Evolutionary conservation across 1,284 basidiomycete species (phyloP).

Genomic region (Afroboletus lepidellus): DNA sequence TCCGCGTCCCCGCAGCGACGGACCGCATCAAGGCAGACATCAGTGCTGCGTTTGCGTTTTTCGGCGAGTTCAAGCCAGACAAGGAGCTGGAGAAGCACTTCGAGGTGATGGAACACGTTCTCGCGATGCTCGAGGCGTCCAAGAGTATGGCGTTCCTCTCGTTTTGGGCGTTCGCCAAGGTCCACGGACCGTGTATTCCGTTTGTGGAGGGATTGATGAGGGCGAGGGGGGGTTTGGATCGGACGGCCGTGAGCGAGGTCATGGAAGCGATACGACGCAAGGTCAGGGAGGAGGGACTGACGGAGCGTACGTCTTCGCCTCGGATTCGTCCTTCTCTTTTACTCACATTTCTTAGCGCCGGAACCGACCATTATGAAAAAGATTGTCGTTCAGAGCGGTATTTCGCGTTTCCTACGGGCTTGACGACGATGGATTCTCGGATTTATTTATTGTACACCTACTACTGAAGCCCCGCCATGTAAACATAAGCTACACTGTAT

Average conservation of each 20-base stretch:
- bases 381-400: conserved; percentile 69
- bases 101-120: conserved; percentile 84
- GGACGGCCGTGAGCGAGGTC: conserved; percentile 82
- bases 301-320: conserved; percentile 67
- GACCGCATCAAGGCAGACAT: conserved; percentile 85
- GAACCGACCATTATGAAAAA: conserved; percentile 88
- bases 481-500: not conserved
- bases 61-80: conserved; percentile 74
- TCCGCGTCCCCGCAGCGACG: conserved; percentile 83
- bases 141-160: conserved; percentile 94
- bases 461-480: no score
- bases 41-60: conserved; percentile 76
- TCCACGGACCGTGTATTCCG: conserved; percentile 88
- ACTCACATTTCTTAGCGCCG: conserved; percentile 45
- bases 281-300: conserved; percentile 82
- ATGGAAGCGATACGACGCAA: conserved; percentile 95
- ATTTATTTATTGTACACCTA: not conserved
- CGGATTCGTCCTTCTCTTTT: not conserved
- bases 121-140: conserved; percentile 85
- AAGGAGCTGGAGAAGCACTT: conserved; percentile 84
- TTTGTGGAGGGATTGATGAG: conserved; percentile 92
- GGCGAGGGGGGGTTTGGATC: conserved; percentile 88
- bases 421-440: conserved; percentile 11
- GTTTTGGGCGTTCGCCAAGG: conserved; percentile 94
- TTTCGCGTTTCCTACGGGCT: conserved; percentile 61